Base-by-base conservation (phyloP, 1,284 basidiomycete genomes). In the Cronartium quercuum region DNA sequence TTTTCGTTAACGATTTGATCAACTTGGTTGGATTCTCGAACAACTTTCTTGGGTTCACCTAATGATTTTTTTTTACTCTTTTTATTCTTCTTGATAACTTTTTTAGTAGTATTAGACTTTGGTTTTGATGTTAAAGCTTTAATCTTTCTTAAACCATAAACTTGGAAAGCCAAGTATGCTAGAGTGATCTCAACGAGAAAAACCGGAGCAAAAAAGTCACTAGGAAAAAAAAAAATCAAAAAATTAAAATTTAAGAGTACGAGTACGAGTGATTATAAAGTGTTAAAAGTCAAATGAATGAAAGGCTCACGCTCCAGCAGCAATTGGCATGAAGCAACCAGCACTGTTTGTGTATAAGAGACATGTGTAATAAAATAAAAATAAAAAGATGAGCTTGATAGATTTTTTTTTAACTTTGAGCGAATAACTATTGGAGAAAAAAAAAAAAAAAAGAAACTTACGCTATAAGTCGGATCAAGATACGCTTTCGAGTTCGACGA, bases 121-220 rank as follows among this genome's bases (percentile, higher is more conserved):
- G 40, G 62, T 3, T 29, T 13, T 10, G n/a, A n/a, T 13, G 38
- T 37, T 5, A 75, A 57, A 6, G 65, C 55, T 24, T 75, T 67
- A 7, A 58, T 58, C 65, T 75, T 75, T 6, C 60, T 57, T 6
- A 66, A 61, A 3, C 70, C 70, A 24, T 75, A 75, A 18, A 75
- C 41, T 68, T 75, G 73, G 44, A 75, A 75, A 2, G 73, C 73
- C 24, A 75, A 63, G 44, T 75, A 75, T 9, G 73, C 58, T 40
- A 75, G 41, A 21, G 51, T 68, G 40, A 75, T 75, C 40, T 75
- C 73, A 18, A 75, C 10, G n/a, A 44, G 35, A 58, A 75, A 75
- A n/a, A 67, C 73, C 29, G 73, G 73, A 6, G 65, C 73, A 40
- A 75, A 75, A 24, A 68, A 51, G n/a, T 75, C 73, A 62, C 73